Evolutionary conservation across 192 early-diverging fungal genomes (phyloP).

Genomic region (Mortierella hygrophila): DNA sequence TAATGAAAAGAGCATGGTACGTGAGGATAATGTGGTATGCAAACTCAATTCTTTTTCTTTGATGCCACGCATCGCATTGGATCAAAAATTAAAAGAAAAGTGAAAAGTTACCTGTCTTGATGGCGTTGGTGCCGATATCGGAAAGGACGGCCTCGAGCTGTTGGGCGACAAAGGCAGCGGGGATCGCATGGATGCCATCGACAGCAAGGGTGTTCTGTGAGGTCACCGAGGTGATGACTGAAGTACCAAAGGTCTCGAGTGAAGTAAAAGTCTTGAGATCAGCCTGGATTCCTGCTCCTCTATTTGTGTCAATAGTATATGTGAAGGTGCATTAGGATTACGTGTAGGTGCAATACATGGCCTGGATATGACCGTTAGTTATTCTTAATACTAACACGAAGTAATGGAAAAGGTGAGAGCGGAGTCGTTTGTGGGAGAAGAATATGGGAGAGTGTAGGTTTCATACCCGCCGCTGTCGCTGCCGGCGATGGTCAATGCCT

Average conservation of each 20-base stretch:
- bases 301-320: conserved; percentile 8
- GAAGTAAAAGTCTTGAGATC: conserved; percentile 91
- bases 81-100: background rate
- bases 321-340: background rate
- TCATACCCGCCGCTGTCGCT: conserved; percentile 73
- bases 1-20: background rate
- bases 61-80: background rate
- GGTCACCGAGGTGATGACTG: conserved; percentile 84
- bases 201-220: conserved; percentile 92
- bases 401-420: background rate
- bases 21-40: background rate
- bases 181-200: conserved; percentile 72
- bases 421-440: background rate
- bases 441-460: background rate
- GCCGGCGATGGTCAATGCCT: conserved; percentile 75
- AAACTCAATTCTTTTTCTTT: background rate
- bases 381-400: background rate
- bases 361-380: background rate
- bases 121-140: conserved; percentile 81
- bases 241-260: conserved; percentile 76
- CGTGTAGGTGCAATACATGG: background rate
- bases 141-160: conserved; percentile 79
- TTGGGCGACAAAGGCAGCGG: conserved; percentile 71
- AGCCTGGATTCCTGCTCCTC: conserved; percentile 87
- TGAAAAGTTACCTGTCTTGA: conserved; percentile 71